Conservation (phyloP, 179 eudicot species). For the Beta macrorhiza region DNA sequence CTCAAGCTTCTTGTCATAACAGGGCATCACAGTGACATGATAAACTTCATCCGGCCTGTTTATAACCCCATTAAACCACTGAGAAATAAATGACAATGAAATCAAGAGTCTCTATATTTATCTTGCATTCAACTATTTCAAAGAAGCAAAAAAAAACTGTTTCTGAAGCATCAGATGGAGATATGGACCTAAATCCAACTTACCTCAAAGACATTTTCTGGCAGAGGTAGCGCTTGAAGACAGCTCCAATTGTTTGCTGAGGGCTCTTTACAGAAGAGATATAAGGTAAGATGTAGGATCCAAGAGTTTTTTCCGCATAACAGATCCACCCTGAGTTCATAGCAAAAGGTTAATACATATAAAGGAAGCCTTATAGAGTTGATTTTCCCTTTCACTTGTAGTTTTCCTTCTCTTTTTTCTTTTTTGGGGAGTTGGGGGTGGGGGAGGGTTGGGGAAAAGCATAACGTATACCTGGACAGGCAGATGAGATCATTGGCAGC, state of each 20-base stretch:
- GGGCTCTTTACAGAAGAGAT: conserved; percentile 98
- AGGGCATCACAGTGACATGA: conserved; percentile 99
- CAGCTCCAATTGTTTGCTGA: conserved; percentile 88
- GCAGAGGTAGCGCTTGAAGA: conserved; percentile 72
- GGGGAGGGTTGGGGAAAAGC: background rate
- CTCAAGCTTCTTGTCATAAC: conserved; percentile 99
- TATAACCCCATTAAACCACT: conserved; percentile 29
- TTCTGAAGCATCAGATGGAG: conserved; percentile 9
- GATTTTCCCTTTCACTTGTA: background rate
- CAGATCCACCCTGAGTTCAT: conserved; percentile 87
- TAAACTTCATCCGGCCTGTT: conserved; percentile 85
- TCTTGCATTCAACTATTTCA: background rate
- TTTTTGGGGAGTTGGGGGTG: background rate
- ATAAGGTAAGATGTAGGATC: conserved; percentile 85
- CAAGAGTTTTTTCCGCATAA: conserved; percentile 97
- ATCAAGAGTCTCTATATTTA: conserved; percentile 14
- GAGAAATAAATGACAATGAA: conserved; percentile 20
- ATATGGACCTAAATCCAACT: conserved; percentile 10
- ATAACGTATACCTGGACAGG: conserved; percentile 73
- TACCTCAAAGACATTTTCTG: conserved; percentile 65
- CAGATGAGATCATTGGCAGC: conserved; percentile 86
- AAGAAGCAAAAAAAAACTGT: background rate
- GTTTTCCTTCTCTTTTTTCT: no score
- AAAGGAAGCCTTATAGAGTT: background rate
- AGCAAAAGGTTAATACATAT: conserved; percentile 12